Evolutionary conservation across 805 yeast species (phyloP).

Genomic region (Wickerhamiella lipophila): DNA sequence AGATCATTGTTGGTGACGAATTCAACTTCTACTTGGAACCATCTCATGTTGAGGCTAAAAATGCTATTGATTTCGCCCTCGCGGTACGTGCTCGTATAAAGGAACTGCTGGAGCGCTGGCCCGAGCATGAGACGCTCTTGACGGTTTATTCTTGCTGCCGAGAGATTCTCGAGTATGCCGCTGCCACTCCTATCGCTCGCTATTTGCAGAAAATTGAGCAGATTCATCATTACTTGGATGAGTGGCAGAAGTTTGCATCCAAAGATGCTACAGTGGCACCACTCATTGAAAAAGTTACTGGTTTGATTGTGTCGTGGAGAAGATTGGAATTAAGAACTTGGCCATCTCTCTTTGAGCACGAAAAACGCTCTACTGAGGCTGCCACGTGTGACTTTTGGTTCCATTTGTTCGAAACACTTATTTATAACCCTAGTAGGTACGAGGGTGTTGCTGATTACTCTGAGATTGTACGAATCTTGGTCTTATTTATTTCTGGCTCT

Average conservation of each 20-base stretch:
- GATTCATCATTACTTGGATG: constrained; percentile 64
- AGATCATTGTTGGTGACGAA: constrained; percentile 28
- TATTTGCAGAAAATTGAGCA: constrained; percentile 75
- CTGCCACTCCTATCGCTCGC: constrained; percentile 61
- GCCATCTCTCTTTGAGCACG: constrained; percentile 51
- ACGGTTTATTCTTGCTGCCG: constrained; percentile 49
- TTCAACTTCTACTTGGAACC: constrained; percentile 54
- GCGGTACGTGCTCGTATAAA: constrained; percentile 36
- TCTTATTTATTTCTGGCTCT: constrained; percentile 61
- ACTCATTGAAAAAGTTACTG: constrained; percentile 46
- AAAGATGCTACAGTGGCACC: constrained; percentile 51
- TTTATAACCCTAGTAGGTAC: constrained; percentile 21
- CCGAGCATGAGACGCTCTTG: constrained; percentile 83
- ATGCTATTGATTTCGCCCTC: constrained; percentile 41
- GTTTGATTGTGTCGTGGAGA: constrained; percentile 81
- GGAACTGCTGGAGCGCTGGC: constrained; percentile 58
- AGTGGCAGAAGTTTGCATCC: constrained; percentile 91
- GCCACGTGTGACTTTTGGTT: constrained; percentile 81
- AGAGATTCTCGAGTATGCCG: constrained; percentile 53
- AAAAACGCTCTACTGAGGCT: constrained; percentile 42
- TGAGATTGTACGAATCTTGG: constrained; percentile 45
- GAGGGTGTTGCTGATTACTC: constrained; percentile 28
- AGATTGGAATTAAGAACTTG: constrained; percentile 74
- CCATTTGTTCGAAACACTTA: constrained; percentile 65
- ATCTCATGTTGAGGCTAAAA: constrained; percentile 45